Percentiles rank a stretch among this genome's conserved stretches.
Conservation (phyloP, 2,329 filamentous ascomycete species). For the Botryotinia convoluta region DNA sequence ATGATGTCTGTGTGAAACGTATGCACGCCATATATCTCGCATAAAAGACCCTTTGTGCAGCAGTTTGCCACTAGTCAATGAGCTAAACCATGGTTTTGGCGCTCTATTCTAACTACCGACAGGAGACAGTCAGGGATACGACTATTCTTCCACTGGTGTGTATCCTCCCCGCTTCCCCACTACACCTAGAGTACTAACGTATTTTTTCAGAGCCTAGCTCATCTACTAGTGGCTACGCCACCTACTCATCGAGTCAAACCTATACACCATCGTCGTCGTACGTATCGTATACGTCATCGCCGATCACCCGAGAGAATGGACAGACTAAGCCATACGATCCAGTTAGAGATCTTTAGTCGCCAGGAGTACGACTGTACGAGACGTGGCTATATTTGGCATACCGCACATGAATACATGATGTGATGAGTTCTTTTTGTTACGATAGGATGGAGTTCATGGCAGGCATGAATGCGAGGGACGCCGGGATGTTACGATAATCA, state of each 20-base stretch:
- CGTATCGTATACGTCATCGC: not conserved
- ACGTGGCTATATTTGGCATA: not conserved
- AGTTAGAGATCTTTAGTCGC: slow-evolving; percentile 23
- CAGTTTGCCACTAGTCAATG: not conserved
- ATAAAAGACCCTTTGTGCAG: not conserved
- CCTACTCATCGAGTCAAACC: not conserved
- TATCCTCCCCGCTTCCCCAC: not conserved
- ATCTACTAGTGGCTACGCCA: not conserved
- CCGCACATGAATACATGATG: not conserved
- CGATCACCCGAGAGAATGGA: not conserved
- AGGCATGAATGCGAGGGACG: not conserved
- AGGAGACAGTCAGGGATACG: slow-evolving; percentile 6
- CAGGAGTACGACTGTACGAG: too few species aligned
- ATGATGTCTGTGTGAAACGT: not conserved
- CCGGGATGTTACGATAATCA: not conserved
- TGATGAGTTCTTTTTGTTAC: slow-evolving; percentile 1
- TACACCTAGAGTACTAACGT: not conserved
- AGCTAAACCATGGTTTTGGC: not conserved
- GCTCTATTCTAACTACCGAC: slow-evolving; percentile 6
- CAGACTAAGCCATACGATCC: slow-evolving; percentile 24
- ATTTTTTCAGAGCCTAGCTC: not conserved
- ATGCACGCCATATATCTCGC: not conserved
- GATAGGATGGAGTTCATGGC: not conserved
- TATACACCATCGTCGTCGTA: not conserved
- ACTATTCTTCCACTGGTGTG: slow-evolving; percentile 14